Evolutionary conservation across 345 rosid species (phyloP).

Genomic region (Eucalyptus marginata): DNA sequence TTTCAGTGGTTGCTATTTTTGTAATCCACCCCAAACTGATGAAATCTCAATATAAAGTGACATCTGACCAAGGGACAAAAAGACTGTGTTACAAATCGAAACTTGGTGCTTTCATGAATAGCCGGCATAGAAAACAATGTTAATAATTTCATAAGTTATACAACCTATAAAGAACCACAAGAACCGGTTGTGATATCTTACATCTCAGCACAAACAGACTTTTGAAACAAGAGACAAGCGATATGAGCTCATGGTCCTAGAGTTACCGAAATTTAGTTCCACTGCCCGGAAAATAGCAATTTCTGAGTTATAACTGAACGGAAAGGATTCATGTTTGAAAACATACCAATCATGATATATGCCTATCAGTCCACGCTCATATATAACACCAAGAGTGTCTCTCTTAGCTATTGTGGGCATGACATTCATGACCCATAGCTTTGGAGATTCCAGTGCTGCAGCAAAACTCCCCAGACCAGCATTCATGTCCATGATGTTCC

Average conservation of each 20-base stretch:
- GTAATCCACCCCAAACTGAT: not conserved
- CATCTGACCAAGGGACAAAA: not conserved
- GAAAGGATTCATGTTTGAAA: not conserved
- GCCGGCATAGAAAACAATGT: not conserved
- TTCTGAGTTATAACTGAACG: not conserved
- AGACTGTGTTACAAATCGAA: not conserved
- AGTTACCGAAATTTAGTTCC: not conserved
- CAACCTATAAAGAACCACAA: not conserved
- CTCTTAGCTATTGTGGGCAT: slow-evolving; percentile 57
- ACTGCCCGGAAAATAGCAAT: not conserved
- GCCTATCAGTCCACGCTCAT: slow-evolving; percentile 63
- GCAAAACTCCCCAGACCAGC: slow-evolving; percentile 70
- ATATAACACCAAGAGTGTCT: slow-evolving; percentile 45
- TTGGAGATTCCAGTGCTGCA: slow-evolving; percentile 51
- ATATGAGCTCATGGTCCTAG: not conserved
- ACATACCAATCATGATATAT: slow-evolving; percentile 73
- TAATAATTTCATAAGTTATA: not conserved
- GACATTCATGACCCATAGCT: slow-evolving; percentile 69
- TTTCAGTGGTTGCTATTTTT: not conserved
- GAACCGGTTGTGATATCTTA: not conserved
- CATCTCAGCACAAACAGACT: not conserved
- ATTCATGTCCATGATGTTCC: slow-evolving; percentile 71
- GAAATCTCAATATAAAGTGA: not conserved
- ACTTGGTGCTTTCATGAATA: not conserved
- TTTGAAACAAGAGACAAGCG: not conserved